Evolutionary conservation across 345 rosid genomes (phyloP), one percentile per base, ranked within the genome.

Genomic region (Rubroshorea leprosula): DNA sequence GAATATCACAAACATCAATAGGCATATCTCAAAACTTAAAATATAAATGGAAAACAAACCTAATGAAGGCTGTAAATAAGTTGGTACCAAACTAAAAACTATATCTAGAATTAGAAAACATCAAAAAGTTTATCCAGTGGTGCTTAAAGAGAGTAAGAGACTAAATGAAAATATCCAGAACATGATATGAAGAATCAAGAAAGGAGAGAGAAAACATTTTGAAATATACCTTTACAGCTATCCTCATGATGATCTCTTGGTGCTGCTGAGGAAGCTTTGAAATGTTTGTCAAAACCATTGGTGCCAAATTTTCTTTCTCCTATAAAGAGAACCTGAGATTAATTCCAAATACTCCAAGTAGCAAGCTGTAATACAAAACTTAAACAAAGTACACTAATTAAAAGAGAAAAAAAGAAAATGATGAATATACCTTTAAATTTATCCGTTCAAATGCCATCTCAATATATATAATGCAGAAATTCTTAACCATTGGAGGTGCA

Each of bases 401-500:
- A 24, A 55, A n/a, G n/a, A n/a, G n/a, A 54, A 55, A 38, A 45
- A 17, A 26, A 66, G 15, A 46, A 7, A 56, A 51, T 15, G 25
- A 68, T 23, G 53, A 26, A 71, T 80, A 23, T 45, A 86, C 98
- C 93, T 83, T 86, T 54, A 63, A 58, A 57, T 71, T 68, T 19
- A 75, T 76, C 29, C 86, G 81, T 60, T 89, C 98, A 69, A 92
- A 86, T 45, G 95, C 96, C 98, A 92, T 92, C 80, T 92, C 98
- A 68, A 92, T 72, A 63, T 92, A 92, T 60, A 92, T 84, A 50
- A 86, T 76, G 71, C 90, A 88, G 62, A 92, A 92, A 58, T 89
- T 92, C 72, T 69, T 80, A 59, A 92, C 92, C 89, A 86, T 89
- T 17, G 89, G 80, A 68, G 75, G 20, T 53, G 83, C 82, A 86